Conservation (phyloP, 2,329 filamentous ascomycete genomes). For the Neofusicoccum umdonicola region DNA sequence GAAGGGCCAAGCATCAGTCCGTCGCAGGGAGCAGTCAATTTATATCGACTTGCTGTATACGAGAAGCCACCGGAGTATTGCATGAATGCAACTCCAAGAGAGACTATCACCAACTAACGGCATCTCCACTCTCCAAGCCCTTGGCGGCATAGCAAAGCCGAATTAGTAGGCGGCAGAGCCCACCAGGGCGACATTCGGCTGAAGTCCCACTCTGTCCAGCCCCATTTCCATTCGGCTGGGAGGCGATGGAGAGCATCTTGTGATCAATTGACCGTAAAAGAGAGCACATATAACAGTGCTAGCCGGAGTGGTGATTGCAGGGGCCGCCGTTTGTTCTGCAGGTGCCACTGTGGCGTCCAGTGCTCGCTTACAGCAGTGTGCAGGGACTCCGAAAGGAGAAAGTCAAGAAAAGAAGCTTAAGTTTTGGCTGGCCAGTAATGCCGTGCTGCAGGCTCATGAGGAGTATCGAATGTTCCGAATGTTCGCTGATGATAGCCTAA, state of each 20-base stretch:
- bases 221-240: not conserved
- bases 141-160: not conserved
- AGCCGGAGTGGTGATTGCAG: not conserved
- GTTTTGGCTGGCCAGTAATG: not conserved
- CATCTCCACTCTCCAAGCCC: not conserved
- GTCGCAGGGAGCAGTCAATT: not conserved
- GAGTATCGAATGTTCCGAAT: not conserved
- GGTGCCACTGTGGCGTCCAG: conserved; percentile 1
- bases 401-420: not conserved
- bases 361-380: not conserved
- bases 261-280: not conserved
- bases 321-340: not conserved
- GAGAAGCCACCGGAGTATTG: not conserved
- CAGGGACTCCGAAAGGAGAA: not conserved
- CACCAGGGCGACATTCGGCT: not conserved
- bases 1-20: not conserved
- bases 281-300: conserved; percentile 5
- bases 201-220: not conserved
- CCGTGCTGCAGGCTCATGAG: not conserved
- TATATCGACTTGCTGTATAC: not conserved
- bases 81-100: not conserved
- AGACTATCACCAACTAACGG: not conserved
- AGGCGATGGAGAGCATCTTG: not conserved
- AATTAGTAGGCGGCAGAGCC: not conserved
- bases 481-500: not conserved